These are phyloP conservation scores for Cudoniella acicularis DNA, from an alignment of 495 filamentous ascomycete genomes.

Conservation along the genomic window DNA sequence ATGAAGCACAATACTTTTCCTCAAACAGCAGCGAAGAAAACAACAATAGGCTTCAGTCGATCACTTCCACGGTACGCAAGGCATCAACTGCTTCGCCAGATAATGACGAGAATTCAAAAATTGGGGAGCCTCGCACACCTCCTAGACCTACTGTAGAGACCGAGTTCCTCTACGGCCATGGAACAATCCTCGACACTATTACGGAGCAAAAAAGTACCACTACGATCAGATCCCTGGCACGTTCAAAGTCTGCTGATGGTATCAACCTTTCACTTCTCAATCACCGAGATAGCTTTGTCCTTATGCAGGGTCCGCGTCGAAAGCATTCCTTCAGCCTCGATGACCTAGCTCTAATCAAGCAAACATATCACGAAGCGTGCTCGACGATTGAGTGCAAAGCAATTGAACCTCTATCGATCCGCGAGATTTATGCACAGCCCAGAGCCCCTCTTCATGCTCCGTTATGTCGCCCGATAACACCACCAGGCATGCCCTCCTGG, in stretches of 20 bases:
- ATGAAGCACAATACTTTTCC: conserved; percentile 32
- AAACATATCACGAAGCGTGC: conserved; percentile 24
- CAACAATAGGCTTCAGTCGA: conserved; percentile 14
- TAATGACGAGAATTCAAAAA: conserved; percentile 22
- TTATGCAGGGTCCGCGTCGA: conserved; percentile 20
- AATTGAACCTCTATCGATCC: conserved; percentile 24
- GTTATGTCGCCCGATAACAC: conserved; percentile 24
- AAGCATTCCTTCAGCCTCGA: conserved; percentile 31
- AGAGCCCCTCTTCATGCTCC: conserved; percentile 31
- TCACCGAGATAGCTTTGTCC: conserved; percentile 21
- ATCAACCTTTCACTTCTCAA: conserved; percentile 11
- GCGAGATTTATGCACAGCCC: conserved; percentile 36
- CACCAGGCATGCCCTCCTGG: conserved; percentile 32
- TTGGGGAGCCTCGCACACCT: not conserved
- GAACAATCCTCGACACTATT: conserved; percentile 37
- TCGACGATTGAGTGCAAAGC: conserved; percentile 31
- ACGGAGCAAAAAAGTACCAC: conserved; percentile 34
- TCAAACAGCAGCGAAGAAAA: conserved; percentile 24
- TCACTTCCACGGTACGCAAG: conserved; percentile 19
- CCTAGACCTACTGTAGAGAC: conserved; percentile 19
- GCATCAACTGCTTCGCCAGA: conserved; percentile 1
- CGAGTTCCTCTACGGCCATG: conserved; percentile 36
- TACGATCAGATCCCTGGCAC: conserved; percentile 19
- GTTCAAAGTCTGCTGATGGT: conserved; percentile 16
- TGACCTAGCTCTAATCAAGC: conserved; percentile 36